Evolutionary conservation across 2,329 filamentous ascomycete genomes (phyloP).

Genomic region (Colletotrichum spinosum): DNA sequence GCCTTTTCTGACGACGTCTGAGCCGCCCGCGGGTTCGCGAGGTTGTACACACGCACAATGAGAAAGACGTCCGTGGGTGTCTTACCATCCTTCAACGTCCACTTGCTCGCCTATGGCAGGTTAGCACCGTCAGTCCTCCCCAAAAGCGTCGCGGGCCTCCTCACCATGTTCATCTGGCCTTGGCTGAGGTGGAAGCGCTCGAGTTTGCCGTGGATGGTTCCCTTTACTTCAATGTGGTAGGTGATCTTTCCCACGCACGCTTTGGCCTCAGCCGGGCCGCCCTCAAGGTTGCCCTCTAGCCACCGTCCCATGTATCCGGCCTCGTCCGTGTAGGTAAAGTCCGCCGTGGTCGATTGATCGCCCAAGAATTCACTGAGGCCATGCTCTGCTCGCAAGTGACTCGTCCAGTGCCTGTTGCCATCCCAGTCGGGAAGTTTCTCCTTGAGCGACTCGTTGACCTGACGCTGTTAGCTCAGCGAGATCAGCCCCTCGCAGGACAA

Average conservation of each 20-base stretch:
- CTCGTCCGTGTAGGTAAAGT: neutral
- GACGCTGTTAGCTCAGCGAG: neutral
- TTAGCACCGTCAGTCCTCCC: neutral
- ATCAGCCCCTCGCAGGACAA: neutral
- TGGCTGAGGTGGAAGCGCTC: neutral
- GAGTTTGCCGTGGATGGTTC: neutral
- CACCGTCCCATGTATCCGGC: neutral
- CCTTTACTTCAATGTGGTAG: slow-evolving; percentile 10
- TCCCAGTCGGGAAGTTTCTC: neutral
- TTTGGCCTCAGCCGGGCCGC: too few relatives aligned
- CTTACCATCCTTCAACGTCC: neutral
- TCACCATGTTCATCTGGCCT: neutral
- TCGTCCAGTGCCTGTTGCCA: slow-evolving; percentile 5
- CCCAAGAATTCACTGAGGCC: neutral
- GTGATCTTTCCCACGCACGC: neutral
- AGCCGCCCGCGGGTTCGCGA: neutral
- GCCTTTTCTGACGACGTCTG: neutral
- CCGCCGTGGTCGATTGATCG: neutral
- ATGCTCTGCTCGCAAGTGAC: neutral
- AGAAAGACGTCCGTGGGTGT: neutral
- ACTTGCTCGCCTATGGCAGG: neutral
- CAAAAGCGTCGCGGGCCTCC: neutral
- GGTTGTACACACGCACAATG: neutral
- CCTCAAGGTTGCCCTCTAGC: neutral
- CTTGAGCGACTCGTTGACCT: neutral